Conservation (phyloP, 2,329 filamentous ascomycete genomes). For the Ilyonectria mors-panacis region DNA sequence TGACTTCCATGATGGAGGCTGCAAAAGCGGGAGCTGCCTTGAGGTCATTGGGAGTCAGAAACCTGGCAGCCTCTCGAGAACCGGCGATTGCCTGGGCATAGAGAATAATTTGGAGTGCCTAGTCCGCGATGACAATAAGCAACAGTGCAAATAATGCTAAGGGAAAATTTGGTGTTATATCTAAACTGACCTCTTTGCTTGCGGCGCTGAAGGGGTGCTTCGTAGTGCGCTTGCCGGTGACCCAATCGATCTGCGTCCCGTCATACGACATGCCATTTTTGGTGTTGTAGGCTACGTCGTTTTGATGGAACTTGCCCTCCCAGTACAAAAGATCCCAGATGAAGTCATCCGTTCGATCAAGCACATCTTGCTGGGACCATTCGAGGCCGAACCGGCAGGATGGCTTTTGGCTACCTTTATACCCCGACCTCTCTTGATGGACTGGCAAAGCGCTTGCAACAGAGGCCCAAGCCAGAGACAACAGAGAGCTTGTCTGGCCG, state of each 20-base stretch:
- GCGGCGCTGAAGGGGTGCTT: constrained; percentile 59
- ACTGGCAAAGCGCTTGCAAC: constrained; percentile 7
- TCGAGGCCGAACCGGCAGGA: constrained; percentile 51
- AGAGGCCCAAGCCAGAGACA: constrained; percentile 14
- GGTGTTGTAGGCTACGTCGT: constrained; percentile 57
- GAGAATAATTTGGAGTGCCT: constrained; percentile 61
- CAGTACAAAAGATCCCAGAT: constrained; percentile 57
- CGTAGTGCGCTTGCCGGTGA: constrained; percentile 52
- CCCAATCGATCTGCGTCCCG: constrained; percentile 56
- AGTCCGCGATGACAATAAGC: neutral
- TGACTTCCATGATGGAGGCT: constrained; percentile 55
- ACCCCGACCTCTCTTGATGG: constrained; percentile 4
- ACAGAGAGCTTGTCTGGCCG: neutral
- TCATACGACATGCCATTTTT: constrained; percentile 60
- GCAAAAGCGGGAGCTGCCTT: constrained; percentile 51
- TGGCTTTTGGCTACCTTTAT: constrained; percentile 34
- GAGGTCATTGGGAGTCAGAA: constrained; percentile 54
- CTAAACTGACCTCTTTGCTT: constrained; percentile 52
- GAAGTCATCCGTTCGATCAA: constrained; percentile 51
- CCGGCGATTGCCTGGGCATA: constrained; percentile 59
- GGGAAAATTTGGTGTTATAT: neutral
- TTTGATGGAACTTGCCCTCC: constrained; percentile 61
- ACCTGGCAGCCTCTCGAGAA: constrained; percentile 55
- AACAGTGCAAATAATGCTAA: neutral
- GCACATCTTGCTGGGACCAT: constrained; percentile 49